Base-by-base conservation (phyloP, 441 rosid genomes). In the Adansonia rubrostipa region DNA sequence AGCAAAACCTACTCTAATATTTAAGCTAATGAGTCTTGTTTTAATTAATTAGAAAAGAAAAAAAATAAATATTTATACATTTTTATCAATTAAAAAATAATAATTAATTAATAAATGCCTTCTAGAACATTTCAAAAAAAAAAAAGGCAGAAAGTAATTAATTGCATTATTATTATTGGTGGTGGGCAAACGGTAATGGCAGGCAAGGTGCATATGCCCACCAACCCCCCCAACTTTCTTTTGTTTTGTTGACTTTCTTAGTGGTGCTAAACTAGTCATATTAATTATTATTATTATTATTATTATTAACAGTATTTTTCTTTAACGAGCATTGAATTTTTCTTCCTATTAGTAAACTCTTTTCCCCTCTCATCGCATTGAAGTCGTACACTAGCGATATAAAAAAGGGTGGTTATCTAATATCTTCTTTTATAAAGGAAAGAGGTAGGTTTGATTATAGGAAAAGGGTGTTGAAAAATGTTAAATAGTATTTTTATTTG, bases 51-150 rank as follows among this genome's bases (percentile, higher is more conserved):
- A 44, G 9, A 44, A 44, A 44, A 44, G 7, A 0, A 0, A 44
- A 5, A 5, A 7, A 44, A 1, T 6, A 44, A 44, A 44, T 40
- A 44, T 44, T 6, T 44, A 44, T 5, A 7, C 47, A 5, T 44
- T 45, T 45, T 45, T 45, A 8, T 6, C 50, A 45, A 45, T 45
- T 45, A 10, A 45, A 45, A 45, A 45, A 6, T 44, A 6, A 44
- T 40, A 94, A 74, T 91, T 90, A 45, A 45, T 45, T 45, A 45
- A 45, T 45, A 1, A 45, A 45, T 45, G 50, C 11, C 50, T n/a
- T n/a, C n/a, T n/a, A n/a, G n/a, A n/a, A n/a, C n/a, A n/a, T n/a
- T n/a, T n/a, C n/a, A n/a, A n/a, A n/a, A n/a, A n/a, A n/a, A n/a
- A n/a, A n/a, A n/a, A n/a, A n/a, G 9, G 50, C 11, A 45, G 7